phyloP scores from a whole-genome alignment of 164 flowering plant species.

The Buxus sempervirens region DNA sequence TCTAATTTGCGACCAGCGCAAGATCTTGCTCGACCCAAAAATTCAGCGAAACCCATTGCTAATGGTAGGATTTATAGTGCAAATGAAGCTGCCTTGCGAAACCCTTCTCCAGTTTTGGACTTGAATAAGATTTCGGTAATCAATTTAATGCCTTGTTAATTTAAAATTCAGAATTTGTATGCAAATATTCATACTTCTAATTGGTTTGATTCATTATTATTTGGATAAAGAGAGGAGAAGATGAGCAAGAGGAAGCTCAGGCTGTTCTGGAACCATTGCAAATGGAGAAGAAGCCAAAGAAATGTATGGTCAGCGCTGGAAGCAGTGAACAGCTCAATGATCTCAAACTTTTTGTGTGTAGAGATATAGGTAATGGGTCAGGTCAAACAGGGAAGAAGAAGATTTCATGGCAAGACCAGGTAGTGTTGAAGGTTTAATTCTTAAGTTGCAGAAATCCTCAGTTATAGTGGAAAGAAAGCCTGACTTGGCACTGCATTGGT shows the following conservation, averaged over 20 bases:
- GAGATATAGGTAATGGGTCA: slow-evolving; percentile 51
- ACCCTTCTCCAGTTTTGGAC: slow-evolving; percentile 42
- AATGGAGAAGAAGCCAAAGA: slow-evolving; percentile 39
- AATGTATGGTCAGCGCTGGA: slow-evolving; percentile 22
- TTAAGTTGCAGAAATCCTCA: too few species aligned
- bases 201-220: background rate
- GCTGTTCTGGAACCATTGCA: slow-evolving; percentile 23
- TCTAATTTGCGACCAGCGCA: slow-evolving; percentile 11
- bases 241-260: slow-evolving; percentile 36
- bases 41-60: background rate
- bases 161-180: background rate
- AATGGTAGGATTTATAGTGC: slow-evolving; percentile 13
- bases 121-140: slow-evolving; percentile 73
- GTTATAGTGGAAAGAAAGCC: too few species aligned
- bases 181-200: background rate
- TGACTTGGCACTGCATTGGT: too few species aligned
- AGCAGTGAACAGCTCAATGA: slow-evolving; percentile 42
- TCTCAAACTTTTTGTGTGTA: slow-evolving; percentile 48
- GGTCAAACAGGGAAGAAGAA: slow-evolving; percentile 58
- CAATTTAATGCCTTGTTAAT: background rate
- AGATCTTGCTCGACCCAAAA: slow-evolving; percentile 16
- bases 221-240: slow-evolving; percentile 37
- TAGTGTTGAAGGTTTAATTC: slow-evolving; percentile 69
- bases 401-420: slow-evolving; percentile 88
- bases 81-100: slow-evolving; percentile 15